A percentile compares a stretch with the other conserved stretches of the same genome.
Evolutionary conservation across 2,329 filamentous ascomycete genomes (phyloP).

Genomic region (Drechslerella dactyloides): DNA sequence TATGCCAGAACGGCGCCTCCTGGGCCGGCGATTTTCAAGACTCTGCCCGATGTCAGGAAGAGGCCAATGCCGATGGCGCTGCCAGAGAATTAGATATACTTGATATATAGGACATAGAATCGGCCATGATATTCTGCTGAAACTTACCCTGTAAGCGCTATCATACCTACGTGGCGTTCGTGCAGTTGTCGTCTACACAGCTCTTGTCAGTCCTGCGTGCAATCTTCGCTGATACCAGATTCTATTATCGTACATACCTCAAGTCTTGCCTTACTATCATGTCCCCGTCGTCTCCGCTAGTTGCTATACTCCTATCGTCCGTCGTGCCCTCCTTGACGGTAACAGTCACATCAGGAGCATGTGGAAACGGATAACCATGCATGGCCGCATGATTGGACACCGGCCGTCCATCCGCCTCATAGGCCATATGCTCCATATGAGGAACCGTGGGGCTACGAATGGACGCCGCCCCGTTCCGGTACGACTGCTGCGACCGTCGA

Average conservation of each 20-base stretch:
- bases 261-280: conserved; percentile 45
- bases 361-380: conserved; percentile 14
- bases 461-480: conserved; percentile 23
- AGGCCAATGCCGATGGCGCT: conserved; percentile 57
- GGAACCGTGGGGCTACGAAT: conserved; percentile 21
- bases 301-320: conserved; percentile 48
- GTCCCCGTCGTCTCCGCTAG: conserved; percentile 45
- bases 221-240: neutral
- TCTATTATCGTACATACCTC: conserved; percentile 21
- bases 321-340: conserved; percentile 25
- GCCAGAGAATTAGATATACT: neutral
- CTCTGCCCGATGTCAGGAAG: conserved; percentile 58
- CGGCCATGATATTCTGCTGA: neutral
- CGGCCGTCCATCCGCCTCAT: conserved; percentile 35
- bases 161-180: conserved; percentile 57
- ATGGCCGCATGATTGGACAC: neutral
- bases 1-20: conserved; percentile 58
- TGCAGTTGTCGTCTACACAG: conserved; percentile 48
- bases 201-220: neutral
- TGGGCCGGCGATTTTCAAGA: conserved; percentile 58
- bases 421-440: conserved; percentile 22
- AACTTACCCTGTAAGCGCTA: conserved; percentile 57
- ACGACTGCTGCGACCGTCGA: conserved; percentile 32
- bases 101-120: neutral
- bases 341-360: conserved; percentile 7